These are phyloP conservation scores for Rhizopogon rudus DNA, from an alignment of 768 basidiomycete genomes.

Conservation along the genomic window DNA sequence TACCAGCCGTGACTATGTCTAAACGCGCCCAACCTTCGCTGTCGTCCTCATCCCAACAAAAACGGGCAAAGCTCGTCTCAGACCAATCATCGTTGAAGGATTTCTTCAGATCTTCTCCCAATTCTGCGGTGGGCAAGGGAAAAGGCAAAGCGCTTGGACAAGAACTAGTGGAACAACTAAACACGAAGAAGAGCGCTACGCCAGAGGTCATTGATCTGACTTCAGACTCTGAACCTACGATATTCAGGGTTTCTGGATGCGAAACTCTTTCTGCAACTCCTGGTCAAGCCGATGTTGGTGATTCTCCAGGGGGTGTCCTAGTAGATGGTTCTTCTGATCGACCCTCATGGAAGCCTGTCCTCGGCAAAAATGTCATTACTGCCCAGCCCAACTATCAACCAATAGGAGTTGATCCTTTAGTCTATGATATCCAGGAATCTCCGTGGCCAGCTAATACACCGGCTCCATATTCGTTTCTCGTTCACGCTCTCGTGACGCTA, in stretches of 20 bases:
- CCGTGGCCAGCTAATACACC: conserved; percentile 35
- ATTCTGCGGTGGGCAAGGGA: conserved; percentile 1
- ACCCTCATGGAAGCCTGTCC: conserved; percentile 5
- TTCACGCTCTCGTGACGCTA: conserved; percentile 54
- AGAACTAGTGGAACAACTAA: neutral
- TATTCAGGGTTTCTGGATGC: too few relatives aligned
- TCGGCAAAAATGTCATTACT: conserved; percentile 20
- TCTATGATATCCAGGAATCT: conserved; percentile 37
- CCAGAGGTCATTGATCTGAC: neutral
- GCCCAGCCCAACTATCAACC: conserved; percentile 22
- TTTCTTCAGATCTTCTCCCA: conserved; percentile 18
- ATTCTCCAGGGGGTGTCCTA: neutral
- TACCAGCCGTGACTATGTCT: neutral
- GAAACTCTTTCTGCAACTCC: neutral
- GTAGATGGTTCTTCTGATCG: neutral
- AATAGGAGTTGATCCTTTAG: conserved; percentile 41
- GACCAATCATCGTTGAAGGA: conserved; percentile 18
- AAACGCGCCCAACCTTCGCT: conserved; percentile 8
- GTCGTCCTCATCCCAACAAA: conserved; percentile 7
- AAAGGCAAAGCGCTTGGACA: neutral
- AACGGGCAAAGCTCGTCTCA: conserved; percentile 15
- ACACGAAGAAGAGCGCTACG: neutral
- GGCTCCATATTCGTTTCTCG: conserved; percentile 70
- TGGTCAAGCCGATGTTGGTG: neutral
- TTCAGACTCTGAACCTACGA: neutral